Conservation (phyloP, 1,139 yeast species). For the Chernovozyma aurita region DNA sequence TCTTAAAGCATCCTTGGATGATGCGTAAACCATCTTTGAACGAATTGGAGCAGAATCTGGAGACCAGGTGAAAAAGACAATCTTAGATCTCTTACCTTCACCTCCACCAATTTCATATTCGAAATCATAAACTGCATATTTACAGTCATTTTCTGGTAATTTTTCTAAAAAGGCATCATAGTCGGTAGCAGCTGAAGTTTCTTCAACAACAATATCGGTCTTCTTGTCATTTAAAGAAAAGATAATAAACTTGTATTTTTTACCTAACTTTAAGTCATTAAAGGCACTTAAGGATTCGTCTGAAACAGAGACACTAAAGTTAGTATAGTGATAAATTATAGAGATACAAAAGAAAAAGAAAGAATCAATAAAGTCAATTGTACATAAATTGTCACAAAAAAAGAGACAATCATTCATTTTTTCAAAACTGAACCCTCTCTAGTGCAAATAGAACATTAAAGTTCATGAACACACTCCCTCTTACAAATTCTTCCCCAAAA, state of each 20-base stretch:
- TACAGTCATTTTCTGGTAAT: slow-evolving; percentile 93
- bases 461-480: too few relatives aligned
- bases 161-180: slow-evolving; percentile 83
- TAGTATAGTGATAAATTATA: too few relatives aligned
- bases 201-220: slow-evolving; percentile 87
- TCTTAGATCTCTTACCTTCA: slow-evolving; percentile 95
- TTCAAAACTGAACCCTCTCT: too few relatives aligned
- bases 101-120: slow-evolving; percentile 87
- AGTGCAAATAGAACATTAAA: too few relatives aligned
- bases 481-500: too few relatives aligned
- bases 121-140: slow-evolving; percentile 94
- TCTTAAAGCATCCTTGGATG: slow-evolving; percentile 96
- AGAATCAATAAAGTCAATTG: too few relatives aligned
- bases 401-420: too few relatives aligned
- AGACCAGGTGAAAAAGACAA: slow-evolving; percentile 93
- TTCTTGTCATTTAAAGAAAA: slow-evolving; percentile 76
- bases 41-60: slow-evolving; percentile 96
- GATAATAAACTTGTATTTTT: slow-evolving; percentile 79
- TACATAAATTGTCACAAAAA: too few relatives aligned
- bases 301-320: slow-evolving; percentile 81
- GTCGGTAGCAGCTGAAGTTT: slow-evolving; percentile 67
- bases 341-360: too few relatives aligned
- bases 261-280: slow-evolving; percentile 94
- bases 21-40: slow-evolving; percentile 96
- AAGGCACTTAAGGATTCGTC: slow-evolving; percentile 91